Percentiles rank a stretch among this genome's conserved stretches.
phyloP scores from a whole-genome alignment of 1,139 yeast genomes.

The Debaryomyces subglobosus region DNA sequence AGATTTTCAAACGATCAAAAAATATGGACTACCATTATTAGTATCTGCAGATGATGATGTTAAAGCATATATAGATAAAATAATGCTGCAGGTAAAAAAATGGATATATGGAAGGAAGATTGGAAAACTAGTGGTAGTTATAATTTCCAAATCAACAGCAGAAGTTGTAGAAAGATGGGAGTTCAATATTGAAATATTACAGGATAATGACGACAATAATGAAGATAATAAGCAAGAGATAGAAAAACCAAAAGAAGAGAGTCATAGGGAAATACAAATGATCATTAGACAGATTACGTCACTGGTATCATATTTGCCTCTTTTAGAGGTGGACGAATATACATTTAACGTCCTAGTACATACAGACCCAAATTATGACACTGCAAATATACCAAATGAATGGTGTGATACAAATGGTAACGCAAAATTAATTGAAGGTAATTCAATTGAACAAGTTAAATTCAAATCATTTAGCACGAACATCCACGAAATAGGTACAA shows the following conservation, averaged over 20 bases:
- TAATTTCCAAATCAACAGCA: constrained; percentile 66
- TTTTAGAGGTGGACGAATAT: constrained; percentile 64
- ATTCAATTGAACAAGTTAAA: constrained; percentile 65
- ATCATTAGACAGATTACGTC: constrained; percentile 89
- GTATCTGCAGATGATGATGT: constrained; percentile 79
- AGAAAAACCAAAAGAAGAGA: constrained; percentile 48
- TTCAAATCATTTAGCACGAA: constrained; percentile 71
- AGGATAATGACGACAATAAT: constrained; percentile 12
- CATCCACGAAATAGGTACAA: constrained; percentile 72
- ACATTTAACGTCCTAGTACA: constrained; percentile 88
- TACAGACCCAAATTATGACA: constrained; percentile 68
- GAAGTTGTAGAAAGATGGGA: constrained; percentile 88
- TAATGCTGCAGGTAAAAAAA: constrained; percentile 74
- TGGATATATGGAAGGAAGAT: constrained; percentile 82
- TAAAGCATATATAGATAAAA: constrained; percentile 64
- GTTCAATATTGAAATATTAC: constrained; percentile 61
- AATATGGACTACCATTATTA: constrained; percentile 79
- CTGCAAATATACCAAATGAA: constrained; percentile 63
- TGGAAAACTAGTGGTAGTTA: constrained; percentile 69
- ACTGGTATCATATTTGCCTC: constrained; percentile 82
- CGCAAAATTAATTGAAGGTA: constrained; percentile 55
- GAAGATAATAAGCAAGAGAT: constrained; percentile 14
- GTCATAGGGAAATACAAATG: constrained; percentile 79
- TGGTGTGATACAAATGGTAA: constrained; percentile 80
- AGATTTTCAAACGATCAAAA: constrained; percentile 77